A percentile compares a stretch with the other conserved stretches of the same genome.
Evolutionary conservation across 768 basidiomycete genomes (phyloP).

Genomic region (Fomitopsis pulvina): DNA sequence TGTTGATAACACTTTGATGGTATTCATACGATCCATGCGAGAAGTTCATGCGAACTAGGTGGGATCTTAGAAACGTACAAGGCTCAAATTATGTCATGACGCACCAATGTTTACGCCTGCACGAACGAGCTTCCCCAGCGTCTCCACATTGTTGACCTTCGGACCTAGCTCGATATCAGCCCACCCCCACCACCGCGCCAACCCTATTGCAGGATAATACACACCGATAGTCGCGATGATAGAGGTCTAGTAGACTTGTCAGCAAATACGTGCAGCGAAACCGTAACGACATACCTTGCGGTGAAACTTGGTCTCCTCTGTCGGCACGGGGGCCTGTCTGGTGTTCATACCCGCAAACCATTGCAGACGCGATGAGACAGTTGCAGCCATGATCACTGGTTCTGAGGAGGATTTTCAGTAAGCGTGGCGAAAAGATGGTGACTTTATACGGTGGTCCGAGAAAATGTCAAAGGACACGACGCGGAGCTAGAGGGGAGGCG

Average conservation of each 20-base stretch:
- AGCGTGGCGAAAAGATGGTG: not conserved
- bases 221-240: conserved; percentile 98
- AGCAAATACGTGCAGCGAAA: conserved; percentile 2
- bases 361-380: conserved; percentile 75
- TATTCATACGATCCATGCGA: conserved; percentile 98
- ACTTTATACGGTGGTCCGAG: not conserved
- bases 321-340: conserved; percentile 60
- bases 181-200: not conserved
- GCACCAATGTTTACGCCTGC: conserved; percentile 98
- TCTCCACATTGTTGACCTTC: conserved; percentile 90
- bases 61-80: not conserved
- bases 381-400: conserved; percentile 14
- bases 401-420: not conserved
- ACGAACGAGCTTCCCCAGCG: conserved; percentile 72
- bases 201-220: conserved; percentile 16
- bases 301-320: conserved; percentile 74
- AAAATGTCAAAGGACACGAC: not conserved
- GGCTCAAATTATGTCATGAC: not conserved
- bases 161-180: conserved; percentile 52
- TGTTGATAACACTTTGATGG: conserved; percentile 98
- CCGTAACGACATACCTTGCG: conserved; percentile 66
- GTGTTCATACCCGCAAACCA: conserved; percentile 87
- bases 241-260: conserved; percentile 56
- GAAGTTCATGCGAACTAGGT: conserved; percentile 98
- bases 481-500: conserved; percentile 7